Percentiles rank a stretch among this genome's conserved stretches.
Conservation (phyloP, 2,329 filamentous ascomycete genomes). For the Ramularia endophylla region DNA sequence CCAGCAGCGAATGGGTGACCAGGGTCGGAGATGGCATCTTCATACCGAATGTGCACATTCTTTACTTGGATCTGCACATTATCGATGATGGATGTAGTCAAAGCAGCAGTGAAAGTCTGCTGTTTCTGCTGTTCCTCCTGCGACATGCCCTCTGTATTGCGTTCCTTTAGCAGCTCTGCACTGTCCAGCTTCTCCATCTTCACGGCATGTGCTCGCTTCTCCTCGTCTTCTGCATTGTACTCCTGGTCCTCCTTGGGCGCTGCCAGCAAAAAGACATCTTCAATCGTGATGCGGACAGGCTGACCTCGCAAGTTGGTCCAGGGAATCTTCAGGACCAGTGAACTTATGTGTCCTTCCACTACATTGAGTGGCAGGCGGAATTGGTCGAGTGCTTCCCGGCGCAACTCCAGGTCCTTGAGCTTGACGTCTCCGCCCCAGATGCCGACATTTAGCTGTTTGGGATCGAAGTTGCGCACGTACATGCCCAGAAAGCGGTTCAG, state of each 20-base stretch:
- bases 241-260: conserved; percentile 93
- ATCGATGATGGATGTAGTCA: conserved; percentile 95
- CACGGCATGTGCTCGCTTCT: conserved; percentile 74
- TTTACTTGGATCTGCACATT: conserved; percentile 97
- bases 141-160: conserved; percentile 86
- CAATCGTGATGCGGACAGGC: conserved; percentile 89
- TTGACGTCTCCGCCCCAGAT: conserved; percentile 99
- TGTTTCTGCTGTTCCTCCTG: conserved; percentile 95
- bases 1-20: conserved; percentile 93
- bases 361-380: conserved; percentile 95
- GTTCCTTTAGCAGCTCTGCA: conserved; percentile 88
- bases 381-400: conserved; percentile 92
- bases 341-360: conserved; percentile 85
- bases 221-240: conserved; percentile 90
- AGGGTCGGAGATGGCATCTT: conserved; percentile 91
- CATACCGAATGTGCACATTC: conserved; percentile 97
- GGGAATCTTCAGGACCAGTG: conserved; percentile 87
- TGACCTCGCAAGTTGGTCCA: conserved; percentile 96
- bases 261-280: conserved; percentile 93
- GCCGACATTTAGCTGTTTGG: conserved; percentile 93
- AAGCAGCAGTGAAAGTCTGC: conserved; percentile 92
- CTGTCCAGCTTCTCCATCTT: conserved; percentile 99
- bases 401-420: conserved; percentile 84
- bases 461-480: conserved; percentile 99
- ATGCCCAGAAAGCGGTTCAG: conserved; percentile 99